phyloP scores from a whole-genome alignment of 2,329 filamentous ascomycete species.

The Acrocalymma vagum region DNA sequence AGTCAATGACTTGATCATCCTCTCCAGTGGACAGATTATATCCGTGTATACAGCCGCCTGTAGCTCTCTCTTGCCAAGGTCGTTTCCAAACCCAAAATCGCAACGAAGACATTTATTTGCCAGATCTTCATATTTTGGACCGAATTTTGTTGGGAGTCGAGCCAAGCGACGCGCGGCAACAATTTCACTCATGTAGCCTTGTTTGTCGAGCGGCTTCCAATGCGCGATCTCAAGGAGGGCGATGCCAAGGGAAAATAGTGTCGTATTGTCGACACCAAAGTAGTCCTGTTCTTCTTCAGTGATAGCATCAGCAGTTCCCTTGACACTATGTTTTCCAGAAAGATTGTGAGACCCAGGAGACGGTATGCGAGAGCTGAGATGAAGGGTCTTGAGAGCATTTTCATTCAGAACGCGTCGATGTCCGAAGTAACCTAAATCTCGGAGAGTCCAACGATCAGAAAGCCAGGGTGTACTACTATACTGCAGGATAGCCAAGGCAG shows the following conservation, averaged over 20 bases:
- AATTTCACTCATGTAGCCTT: too few relatives aligned
- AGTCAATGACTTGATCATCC: slow-evolving; percentile 26
- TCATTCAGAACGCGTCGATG: slow-evolving; percentile 1
- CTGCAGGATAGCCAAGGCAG: slow-evolving; percentile 12
- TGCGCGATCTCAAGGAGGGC: slow-evolving; percentile 35
- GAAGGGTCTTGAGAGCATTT: slow-evolving; percentile 11
- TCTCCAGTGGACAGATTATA: slow-evolving; percentile 29
- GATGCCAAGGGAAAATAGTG: slow-evolving; percentile 33
- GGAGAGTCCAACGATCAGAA: slow-evolving; percentile 8
- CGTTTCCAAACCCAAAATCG: slow-evolving; percentile 28
- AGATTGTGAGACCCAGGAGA: too few relatives aligned
- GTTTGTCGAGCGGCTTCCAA: slow-evolving; percentile 31
- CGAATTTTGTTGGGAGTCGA: too few relatives aligned
- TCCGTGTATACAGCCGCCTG: slow-evolving; percentile 33
- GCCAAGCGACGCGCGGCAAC: too few relatives aligned
- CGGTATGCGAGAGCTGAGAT: slow-evolving; percentile 6
- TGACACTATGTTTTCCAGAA: too few relatives aligned
- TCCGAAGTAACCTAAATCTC: slow-evolving; percentile 14
- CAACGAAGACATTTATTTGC: slow-evolving; percentile 26
- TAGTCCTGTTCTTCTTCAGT: too few relatives aligned
- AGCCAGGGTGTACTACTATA: slow-evolving; percentile 20
- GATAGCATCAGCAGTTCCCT: too few relatives aligned
- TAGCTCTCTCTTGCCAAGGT: slow-evolving; percentile 26
- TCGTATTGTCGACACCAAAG: slow-evolving; percentile 34
- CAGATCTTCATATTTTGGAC: slow-evolving; percentile 24